These are phyloP conservation scores for Alnus glutinosa DNA, from an alignment of 306 rosid species.

Conservation along the genomic window DNA sequence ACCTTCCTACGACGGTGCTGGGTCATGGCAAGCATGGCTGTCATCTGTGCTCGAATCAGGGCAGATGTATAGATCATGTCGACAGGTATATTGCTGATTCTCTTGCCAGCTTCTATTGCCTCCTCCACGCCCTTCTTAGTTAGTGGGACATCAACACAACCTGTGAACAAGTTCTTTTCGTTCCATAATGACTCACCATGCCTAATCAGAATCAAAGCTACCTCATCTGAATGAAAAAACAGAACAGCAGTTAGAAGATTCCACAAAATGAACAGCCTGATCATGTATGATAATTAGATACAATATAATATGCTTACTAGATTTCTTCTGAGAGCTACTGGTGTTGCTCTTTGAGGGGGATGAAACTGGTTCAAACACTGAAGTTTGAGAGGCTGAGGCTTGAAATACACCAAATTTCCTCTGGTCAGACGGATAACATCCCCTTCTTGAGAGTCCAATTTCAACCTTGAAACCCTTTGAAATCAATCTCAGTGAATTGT, in stretches of 20 bases:
- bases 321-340: conserved; percentile 64
- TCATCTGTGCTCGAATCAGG: conserved; percentile 97
- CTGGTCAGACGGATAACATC: conserved; percentile 27
- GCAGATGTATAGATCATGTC: conserved; percentile 94
- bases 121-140: conserved; percentile 94
- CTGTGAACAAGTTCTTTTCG: conserved; percentile 94
- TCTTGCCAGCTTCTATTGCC: conserved; percentile 99
- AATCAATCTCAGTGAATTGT: conserved; percentile 44
- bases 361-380: conserved; percentile 67
- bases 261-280: conserved; percentile 16
- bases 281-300: not conserved
- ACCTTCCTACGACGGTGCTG: conserved; percentile 96
- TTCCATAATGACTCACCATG: conserved; percentile 98
- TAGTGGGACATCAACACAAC: conserved; percentile 97
- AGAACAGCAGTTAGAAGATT: conserved; percentile 19
- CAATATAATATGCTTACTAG: conserved; percentile 49
- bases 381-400: conserved; percentile 63
- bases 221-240: conserved; percentile 64
- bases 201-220: conserved; percentile 87
- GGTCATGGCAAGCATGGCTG: conserved; percentile 99
- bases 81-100: conserved; percentile 92
- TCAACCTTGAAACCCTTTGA: conserved; percentile 44
- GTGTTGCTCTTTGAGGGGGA: conserved; percentile 59
- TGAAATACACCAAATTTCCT: conserved; percentile 43
- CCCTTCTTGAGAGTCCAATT: conserved; percentile 48